A percentile compares a stretch with the other conserved stretches of the same genome.
These are phyloP conservation scores for Fusarium palustre DNA, from an alignment of 2,329 filamentous ascomycete genomes.

Conservation along the genomic window DNA sequence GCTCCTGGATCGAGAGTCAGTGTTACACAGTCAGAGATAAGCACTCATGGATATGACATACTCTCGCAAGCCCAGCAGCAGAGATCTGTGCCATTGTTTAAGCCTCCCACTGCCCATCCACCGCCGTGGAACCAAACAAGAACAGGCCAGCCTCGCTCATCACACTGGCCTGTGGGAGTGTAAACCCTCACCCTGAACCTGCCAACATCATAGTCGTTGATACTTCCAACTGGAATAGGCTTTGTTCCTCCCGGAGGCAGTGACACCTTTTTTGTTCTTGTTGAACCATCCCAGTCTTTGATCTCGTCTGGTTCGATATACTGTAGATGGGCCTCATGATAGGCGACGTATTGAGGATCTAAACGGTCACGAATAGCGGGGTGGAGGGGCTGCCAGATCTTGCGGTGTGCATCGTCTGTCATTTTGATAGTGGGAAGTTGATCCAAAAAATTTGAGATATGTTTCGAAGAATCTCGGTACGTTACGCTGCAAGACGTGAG, in stretches of 20 bases:
- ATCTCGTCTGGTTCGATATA: constrained; percentile 52
- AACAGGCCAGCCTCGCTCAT: constrained; percentile 50
- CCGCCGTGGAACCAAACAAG: constrained; percentile 57
- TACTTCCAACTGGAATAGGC: constrained; percentile 46
- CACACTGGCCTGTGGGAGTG: constrained; percentile 43
- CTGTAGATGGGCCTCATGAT: constrained; percentile 54
- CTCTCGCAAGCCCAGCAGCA: constrained; percentile 50
- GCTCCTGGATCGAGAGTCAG: constrained; percentile 35
- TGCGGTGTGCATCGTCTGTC: constrained; percentile 15
- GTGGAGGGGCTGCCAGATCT: constrained; percentile 52
- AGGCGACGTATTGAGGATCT: constrained; percentile 54
- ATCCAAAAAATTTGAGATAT: background rate
- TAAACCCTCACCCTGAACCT: constrained; percentile 51
- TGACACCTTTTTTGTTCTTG: constrained; percentile 42
- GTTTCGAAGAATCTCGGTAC: constrained; percentile 6
- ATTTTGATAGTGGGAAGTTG: background rate
- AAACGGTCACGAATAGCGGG: constrained; percentile 48
- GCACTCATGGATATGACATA: constrained; percentile 14
- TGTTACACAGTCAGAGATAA: background rate
- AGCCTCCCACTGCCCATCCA: constrained; percentile 54
- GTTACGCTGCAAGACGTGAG: background rate
- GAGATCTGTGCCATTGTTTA: constrained; percentile 52
- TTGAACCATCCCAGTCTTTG: constrained; percentile 50
- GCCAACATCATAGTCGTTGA: constrained; percentile 45
- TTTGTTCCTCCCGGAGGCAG: constrained; percentile 45